These are phyloP conservation scores for Leucocoprinus sp. DNA, from an alignment of 768 basidiomycete species.

Conservation along the genomic window DNA sequence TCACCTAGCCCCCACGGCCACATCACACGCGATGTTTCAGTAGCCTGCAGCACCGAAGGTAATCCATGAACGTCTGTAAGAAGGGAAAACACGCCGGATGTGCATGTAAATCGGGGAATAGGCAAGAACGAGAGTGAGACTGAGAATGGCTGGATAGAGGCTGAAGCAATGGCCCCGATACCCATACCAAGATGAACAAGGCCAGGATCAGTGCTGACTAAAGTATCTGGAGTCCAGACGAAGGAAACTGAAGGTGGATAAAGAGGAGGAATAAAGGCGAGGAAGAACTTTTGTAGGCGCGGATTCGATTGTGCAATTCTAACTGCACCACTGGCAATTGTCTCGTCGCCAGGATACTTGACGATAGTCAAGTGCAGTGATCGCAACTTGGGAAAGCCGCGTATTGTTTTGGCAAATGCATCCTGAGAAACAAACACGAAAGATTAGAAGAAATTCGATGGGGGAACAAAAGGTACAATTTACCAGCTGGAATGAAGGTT, in stretches of 20 bases:
- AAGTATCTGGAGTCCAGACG: slow-evolving; percentile 5
- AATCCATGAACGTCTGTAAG: slow-evolving; percentile 57
- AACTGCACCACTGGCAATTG: slow-evolving; percentile 48
- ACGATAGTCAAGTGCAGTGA: slow-evolving; percentile 58
- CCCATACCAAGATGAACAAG: slow-evolving; percentile 5
- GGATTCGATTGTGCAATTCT: slow-evolving; percentile 62
- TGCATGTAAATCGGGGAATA: slow-evolving; percentile 34
- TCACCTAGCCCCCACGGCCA: slow-evolving; percentile 44
- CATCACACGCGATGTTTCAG: slow-evolving; percentile 37
- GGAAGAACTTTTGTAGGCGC: slow-evolving; percentile 52
- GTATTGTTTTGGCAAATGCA: slow-evolving; percentile 53
- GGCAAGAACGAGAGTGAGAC: slow-evolving; percentile 30
- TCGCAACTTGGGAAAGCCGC: slow-evolving; percentile 54
- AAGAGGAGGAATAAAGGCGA: slow-evolving; percentile 54
- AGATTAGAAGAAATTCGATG: background rate
- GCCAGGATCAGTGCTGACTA: background rate
- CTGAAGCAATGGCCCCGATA: slow-evolving; percentile 5
- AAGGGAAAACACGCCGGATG: slow-evolving; percentile 50
- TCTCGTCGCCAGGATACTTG: slow-evolving; percentile 55
- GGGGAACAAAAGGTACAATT: slow-evolving; percentile 16
- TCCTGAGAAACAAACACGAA: slow-evolving; percentile 31
- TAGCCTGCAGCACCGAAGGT: slow-evolving; percentile 43
- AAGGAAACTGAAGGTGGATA: slow-evolving; percentile 44
- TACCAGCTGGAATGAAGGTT: slow-evolving; percentile 68
- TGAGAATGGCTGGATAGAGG: slow-evolving; percentile 6